Evolutionary conservation across 257 asterid species (phyloP).

Genomic region (Solanum rostratum): DNA sequence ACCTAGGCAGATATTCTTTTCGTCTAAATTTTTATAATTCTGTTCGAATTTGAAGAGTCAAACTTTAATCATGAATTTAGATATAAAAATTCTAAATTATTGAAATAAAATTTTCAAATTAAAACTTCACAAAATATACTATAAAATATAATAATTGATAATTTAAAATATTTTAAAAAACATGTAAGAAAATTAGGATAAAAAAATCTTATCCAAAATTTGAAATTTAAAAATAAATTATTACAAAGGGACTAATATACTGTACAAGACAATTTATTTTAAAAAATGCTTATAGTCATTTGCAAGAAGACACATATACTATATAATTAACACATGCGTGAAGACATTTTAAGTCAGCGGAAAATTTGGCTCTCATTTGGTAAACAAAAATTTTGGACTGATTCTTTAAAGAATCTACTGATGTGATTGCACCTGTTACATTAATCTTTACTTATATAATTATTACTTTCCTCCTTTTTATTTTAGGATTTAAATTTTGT

Average conservation of each 20-base stretch:
- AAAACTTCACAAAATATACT: too few relatives aligned
- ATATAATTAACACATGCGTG: constrained; percentile 27
- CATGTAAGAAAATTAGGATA: not conserved
- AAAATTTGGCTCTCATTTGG: constrained; percentile 6
- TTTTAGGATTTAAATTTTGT: too few relatives aligned
- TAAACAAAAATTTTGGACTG: not conserved
- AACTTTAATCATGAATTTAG: too few relatives aligned
- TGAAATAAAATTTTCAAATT: too few relatives aligned
- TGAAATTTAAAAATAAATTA: not conserved
- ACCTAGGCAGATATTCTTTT: not conserved
- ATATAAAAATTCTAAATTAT: too few relatives aligned
- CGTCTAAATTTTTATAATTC: too few relatives aligned
- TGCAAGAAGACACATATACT: not conserved
- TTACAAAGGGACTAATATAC: not conserved
- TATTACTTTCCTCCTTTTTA: too few relatives aligned
- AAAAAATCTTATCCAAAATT: not conserved
- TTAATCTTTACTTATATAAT: not conserved
- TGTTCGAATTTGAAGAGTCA: too few relatives aligned
- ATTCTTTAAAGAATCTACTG: constrained; percentile 19
- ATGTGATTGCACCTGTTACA: constrained; percentile 7
- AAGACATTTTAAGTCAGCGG: constrained; percentile 19
- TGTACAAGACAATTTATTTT: not conserved
- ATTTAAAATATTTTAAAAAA: not conserved
- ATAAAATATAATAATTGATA: too few relatives aligned
- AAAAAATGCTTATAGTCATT: not conserved